Base-by-base conservation (phyloP, 768 basidiomycete genomes). In the Lentinus brumalis region DNA sequence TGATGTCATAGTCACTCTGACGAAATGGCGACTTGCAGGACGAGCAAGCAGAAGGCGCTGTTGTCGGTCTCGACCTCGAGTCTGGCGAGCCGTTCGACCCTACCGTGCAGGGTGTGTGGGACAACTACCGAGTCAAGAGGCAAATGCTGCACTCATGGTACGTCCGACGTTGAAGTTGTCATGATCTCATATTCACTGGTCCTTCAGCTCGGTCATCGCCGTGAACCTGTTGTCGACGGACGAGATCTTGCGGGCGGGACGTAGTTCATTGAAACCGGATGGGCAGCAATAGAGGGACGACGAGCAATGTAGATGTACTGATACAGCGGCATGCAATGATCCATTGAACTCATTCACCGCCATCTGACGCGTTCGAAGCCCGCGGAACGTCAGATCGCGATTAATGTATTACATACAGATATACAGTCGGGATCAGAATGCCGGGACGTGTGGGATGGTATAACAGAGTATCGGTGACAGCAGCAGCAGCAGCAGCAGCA, bases 101-200 rank as follows among this genome's bases (percentile, higher is more conserved):
- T 21, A 92, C 92, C 10, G 88, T 93, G 5, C 91, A 95, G 71
- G 97, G 97, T 40, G 88, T 99, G 30, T 99, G 96, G 96, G 97
- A 99, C 73, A 98, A 98, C 77, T 98, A 97, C 73, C 83, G 97
- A 66, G 97, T 99, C 62, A 99, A 99, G 81, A 82, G 96, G 62
- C 97, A 99, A 73, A 97, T 99, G 94, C 77, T 99, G 49, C 96
- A 98, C 72, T 96, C 94, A 70, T 93, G 92, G 94, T 95, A 67
- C 72, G 87, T 78, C 30, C 45, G 10, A 9, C 50, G 12, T 46
- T 54, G 62, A 40, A 39, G 57, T 64, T 56, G 56, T 65, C 60
- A 68, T 55, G 66, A 64, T 64, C 35, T 35, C 35, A 6, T 6
- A 61, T 73, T 71, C 64, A 71, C 64, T 50, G 1, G n/a, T 21